A percentile compares a stretch with the other conserved stretches of the same genome.
phyloP scores from a whole-genome alignment of 768 basidiomycete genomes.

The Strobilomyces echinocephalus region DNA sequence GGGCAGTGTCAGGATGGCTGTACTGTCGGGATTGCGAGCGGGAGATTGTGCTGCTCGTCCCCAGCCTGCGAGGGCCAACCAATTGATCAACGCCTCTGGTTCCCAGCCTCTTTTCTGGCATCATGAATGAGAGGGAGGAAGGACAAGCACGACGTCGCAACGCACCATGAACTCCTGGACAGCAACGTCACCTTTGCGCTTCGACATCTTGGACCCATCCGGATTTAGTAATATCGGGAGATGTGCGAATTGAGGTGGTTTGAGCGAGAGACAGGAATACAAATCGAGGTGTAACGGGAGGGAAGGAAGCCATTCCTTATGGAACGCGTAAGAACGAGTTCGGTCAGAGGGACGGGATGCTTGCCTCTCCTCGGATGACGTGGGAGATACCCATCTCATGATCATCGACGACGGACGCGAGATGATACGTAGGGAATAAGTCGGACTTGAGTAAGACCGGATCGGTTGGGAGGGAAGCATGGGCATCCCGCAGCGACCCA shows the following conservation, averaged over 20 bases:
- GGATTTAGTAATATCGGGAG: slow-evolving; percentile 85
- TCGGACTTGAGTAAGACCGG: slow-evolving; percentile 92
- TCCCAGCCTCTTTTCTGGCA: slow-evolving; percentile 82
- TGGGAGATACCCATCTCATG: slow-evolving; percentile 95
- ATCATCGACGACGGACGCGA: slow-evolving; percentile 95
- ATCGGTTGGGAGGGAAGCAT: slow-evolving; percentile 78
- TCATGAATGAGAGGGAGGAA: neutral
- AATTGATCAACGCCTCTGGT: slow-evolving; percentile 83
- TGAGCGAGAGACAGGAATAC: slow-evolving; percentile 70
- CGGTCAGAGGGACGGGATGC: slow-evolving; percentile 7
- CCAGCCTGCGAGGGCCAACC: slow-evolving; percentile 95
- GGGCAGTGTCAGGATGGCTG: slow-evolving; percentile 52
- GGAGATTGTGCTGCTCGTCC: slow-evolving; percentile 47
- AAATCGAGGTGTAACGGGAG: slow-evolving; percentile 87
- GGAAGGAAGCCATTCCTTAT: slow-evolving; percentile 93
- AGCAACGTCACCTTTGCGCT: slow-evolving; percentile 84
- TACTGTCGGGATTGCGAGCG: slow-evolving; percentile 58
- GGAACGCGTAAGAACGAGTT: neutral
- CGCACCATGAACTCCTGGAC: slow-evolving; percentile 83
- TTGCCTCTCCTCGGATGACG: slow-evolving; percentile 88
- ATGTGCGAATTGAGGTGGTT: slow-evolving; percentile 82
- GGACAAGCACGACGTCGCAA: neutral
- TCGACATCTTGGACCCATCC: slow-evolving; percentile 93
- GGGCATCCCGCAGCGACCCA: slow-evolving; percentile 66
- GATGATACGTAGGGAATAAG: slow-evolving; percentile 90